phyloP scores from a whole-genome alignment of 2,329 filamentous ascomycete genomes.

The Ophiostoma tasmaniense region DNA sequence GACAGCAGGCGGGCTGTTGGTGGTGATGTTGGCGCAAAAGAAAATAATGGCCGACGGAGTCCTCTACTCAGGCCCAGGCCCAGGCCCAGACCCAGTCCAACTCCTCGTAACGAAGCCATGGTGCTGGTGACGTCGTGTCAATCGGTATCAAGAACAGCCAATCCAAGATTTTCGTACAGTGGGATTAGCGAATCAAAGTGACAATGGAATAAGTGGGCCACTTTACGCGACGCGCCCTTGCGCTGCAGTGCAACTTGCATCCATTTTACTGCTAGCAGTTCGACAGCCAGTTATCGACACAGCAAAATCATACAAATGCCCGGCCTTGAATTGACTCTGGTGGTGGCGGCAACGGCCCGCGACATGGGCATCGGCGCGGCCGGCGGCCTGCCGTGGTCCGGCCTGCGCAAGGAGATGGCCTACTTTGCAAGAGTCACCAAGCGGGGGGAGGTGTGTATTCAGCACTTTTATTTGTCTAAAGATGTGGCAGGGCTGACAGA shows the following conservation, averaged over 20 bases:
- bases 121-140: neutral
- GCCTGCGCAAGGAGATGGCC: constrained; percentile 82
- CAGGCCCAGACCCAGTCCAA: constrained; percentile 11
- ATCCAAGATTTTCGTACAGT: neutral
- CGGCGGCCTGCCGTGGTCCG: constrained; percentile 80
- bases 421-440: constrained; percentile 91
- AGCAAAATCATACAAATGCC: neutral
- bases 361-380: constrained; percentile 78
- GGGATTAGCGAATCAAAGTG: neutral
- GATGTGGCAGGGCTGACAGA: too few species aligned
- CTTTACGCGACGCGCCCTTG: constrained; percentile 14
- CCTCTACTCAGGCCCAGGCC: neutral
- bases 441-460: constrained; percentile 34
- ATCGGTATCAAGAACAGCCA: neutral
- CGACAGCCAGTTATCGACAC: too few species aligned
- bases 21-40: neutral
- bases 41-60: neutral
- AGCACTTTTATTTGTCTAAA: neutral
- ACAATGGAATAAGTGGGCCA: constrained; percentile 13
- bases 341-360: constrained; percentile 78
- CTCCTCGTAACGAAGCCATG: constrained; percentile 19
- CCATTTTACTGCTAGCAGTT: too few species aligned
- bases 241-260: neutral
- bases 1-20: neutral
- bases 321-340: constrained; percentile 63